Evolutionary conservation across 176 grass and related monocot species (phyloP).

Genomic region (Aegilops longissima): DNA sequence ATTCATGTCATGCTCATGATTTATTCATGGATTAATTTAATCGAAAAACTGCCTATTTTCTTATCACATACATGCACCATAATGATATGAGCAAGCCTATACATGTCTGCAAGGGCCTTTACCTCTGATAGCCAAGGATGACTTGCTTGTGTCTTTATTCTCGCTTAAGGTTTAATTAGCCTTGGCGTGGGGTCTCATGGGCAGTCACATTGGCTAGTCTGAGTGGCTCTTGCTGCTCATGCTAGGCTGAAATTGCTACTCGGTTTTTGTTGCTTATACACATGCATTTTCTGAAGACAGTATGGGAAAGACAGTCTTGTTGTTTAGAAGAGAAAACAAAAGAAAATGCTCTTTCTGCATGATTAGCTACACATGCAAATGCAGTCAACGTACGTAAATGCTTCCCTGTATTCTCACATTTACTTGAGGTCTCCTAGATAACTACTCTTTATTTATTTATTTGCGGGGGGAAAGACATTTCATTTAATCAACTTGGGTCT

Average conservation of each 20-base stretch:
- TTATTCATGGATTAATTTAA: too few relatives aligned
- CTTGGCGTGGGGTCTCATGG: constrained; percentile 13
- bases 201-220: constrained; percentile 55
- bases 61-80: neutral
- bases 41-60: too few relatives aligned
- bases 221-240: constrained; percentile 32
- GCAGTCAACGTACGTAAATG: too few relatives aligned
- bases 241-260: constrained; percentile 30
- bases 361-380: neutral
- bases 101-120: constrained; percentile 30
- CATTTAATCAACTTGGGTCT: too few relatives aligned
- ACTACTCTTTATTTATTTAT: neutral
- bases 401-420: neutral
- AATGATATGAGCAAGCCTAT: constrained; percentile 7
- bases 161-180: neutral
- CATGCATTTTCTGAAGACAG: neutral
- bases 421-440: neutral
- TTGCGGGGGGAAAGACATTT: too few relatives aligned
- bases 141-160: constrained; percentile 38
- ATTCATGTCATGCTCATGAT: too few relatives aligned
- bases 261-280: neutral
- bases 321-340: neutral
- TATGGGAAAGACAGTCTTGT: too few relatives aligned
- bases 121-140: constrained; percentile 50
- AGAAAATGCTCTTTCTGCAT: neutral